A percentile compares a stretch with the other conserved stretches of the same genome.
These are phyloP conservation scores for Tolypocladium amazonense DNA, from an alignment of 2,329 filamentous ascomycete species.

Conservation along the genomic window DNA sequence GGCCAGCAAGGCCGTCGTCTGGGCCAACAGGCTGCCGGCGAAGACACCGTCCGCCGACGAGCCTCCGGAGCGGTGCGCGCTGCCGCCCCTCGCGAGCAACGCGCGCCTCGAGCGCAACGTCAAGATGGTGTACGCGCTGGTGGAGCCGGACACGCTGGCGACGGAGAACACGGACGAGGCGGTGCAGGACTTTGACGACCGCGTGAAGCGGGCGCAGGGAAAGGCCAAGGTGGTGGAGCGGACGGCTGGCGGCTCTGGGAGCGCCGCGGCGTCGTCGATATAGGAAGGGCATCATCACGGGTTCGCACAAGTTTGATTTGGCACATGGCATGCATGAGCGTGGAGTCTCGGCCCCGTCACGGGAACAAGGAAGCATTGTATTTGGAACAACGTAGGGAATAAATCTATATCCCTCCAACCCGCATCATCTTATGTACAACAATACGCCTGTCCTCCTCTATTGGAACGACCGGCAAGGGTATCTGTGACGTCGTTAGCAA, in stretches of 20 bases:
- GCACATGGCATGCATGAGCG: neutral
- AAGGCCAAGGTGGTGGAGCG: conserved; percentile 81
- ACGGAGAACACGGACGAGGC: conserved; percentile 80
- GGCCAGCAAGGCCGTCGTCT: conserved; percentile 71
- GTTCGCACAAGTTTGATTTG: neutral
- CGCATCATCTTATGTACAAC: conserved; percentile 18
- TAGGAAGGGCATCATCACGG: neutral
- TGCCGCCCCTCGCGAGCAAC: conserved; percentile 41
- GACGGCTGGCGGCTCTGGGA: conserved; percentile 34
- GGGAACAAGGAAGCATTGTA: neutral
- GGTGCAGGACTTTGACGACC: conserved; percentile 85
- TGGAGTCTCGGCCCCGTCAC: neutral
- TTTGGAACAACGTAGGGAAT: conserved; percentile 9
- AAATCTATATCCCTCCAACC: conserved; percentile 16
- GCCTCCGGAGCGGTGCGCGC: conserved; percentile 7
- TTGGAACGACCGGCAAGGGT: conserved; percentile 54
- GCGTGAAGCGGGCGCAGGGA: conserved; percentile 69
- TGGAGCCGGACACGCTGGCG: conserved; percentile 67
- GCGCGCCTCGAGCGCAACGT: conserved; percentile 68
- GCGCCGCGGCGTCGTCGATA: neutral
- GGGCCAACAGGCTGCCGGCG: conserved; percentile 57
- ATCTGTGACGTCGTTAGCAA: conserved; percentile 33
- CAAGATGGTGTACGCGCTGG: conserved; percentile 60
- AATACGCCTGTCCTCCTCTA: conserved; percentile 19
- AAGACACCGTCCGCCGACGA: conserved; percentile 5